phyloP scores from a whole-genome alignment of 2,329 filamentous ascomycete species.

The Endothia cerciana region DNA sequence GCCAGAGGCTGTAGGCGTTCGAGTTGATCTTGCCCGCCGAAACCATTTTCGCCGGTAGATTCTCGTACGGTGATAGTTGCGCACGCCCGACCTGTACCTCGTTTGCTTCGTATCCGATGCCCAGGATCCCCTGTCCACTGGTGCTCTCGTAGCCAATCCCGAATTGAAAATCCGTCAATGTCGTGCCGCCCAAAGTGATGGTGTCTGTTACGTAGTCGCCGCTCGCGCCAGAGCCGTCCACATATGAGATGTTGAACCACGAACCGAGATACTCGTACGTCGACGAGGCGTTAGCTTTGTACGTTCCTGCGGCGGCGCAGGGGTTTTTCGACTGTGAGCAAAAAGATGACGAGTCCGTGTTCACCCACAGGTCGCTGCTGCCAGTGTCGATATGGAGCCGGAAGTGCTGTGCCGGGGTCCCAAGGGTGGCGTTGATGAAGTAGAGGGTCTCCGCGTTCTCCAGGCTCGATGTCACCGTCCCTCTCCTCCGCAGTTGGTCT shows the following conservation, averaged over 20 bases:
- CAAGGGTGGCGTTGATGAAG: constrained; percentile 64
- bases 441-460: constrained; percentile 68
- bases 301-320: constrained; percentile 68
- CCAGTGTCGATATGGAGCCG: constrained; percentile 69
- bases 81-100: constrained; percentile 72
- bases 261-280: constrained; percentile 75
- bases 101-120: constrained; percentile 80
- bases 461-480: constrained; percentile 48
- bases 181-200: constrained; percentile 60
- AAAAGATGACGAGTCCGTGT: constrained; percentile 63
- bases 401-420: constrained; percentile 62
- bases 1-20: constrained; percentile 74
- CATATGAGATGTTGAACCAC: constrained; percentile 86
- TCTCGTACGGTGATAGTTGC: constrained; percentile 61
- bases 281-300: constrained; percentile 71
- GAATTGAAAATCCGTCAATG: constrained; percentile 66
- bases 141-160: constrained; percentile 70
- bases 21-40: constrained; percentile 63
- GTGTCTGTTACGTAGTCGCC: constrained; percentile 84
- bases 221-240: constrained; percentile 75
- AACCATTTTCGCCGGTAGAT: constrained; percentile 69
- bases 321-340: constrained; percentile 55
- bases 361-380: constrained; percentile 73
- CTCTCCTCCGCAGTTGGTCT: constrained; percentile 52
- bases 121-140: constrained; percentile 74